A percentile compares a stretch with the other conserved stretches of the same genome.
Evolutionary conservation across 306 rosid genomes (phyloP).

Genomic region (Hippophae gyantsensis): DNA sequence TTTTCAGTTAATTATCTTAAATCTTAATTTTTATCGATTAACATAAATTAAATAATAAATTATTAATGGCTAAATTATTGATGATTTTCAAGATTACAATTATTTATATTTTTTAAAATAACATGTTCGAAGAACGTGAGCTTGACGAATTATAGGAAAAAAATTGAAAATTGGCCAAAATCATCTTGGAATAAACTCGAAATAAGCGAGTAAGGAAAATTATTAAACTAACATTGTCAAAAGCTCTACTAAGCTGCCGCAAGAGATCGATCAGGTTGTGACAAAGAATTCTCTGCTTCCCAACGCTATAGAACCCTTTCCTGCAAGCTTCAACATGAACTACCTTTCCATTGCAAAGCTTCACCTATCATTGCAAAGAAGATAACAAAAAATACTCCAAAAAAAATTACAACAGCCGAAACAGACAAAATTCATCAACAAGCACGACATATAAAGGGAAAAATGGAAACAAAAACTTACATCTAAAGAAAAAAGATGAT

Average conservation of each 20-base stretch:
- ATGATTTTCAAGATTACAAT: too few relatives aligned
- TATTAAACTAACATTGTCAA: conserved; percentile 52
- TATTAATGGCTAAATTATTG: too few relatives aligned
- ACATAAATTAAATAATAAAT: too few relatives aligned
- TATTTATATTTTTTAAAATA: too few relatives aligned
- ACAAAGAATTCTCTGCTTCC: conserved; percentile 69
- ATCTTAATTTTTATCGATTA: too few relatives aligned
- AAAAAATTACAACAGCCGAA: neutral
- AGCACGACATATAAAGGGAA: neutral
- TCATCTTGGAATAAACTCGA: neutral
- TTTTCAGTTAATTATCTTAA: too few relatives aligned
- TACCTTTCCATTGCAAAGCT: conserved; percentile 85
- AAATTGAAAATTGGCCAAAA: neutral
- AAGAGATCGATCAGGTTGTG: conserved; percentile 84
- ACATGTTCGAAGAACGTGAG: too few relatives aligned
- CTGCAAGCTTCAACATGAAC: conserved; percentile 82
- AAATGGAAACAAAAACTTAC: conserved; percentile 24
- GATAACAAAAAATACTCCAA: neutral
- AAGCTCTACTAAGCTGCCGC: conserved; percentile 90
- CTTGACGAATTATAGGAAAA: too few relatives aligned
- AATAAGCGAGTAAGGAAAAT: neutral
- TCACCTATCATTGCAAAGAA: conserved; percentile 40
- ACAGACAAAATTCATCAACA: neutral
- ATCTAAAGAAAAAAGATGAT: conserved; percentile 72
- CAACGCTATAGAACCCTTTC: conserved; percentile 74